phyloP scores from a whole-genome alignment of 1,139 yeast genomes.

The Kurtzmaniella quercitrusa region DNA sequence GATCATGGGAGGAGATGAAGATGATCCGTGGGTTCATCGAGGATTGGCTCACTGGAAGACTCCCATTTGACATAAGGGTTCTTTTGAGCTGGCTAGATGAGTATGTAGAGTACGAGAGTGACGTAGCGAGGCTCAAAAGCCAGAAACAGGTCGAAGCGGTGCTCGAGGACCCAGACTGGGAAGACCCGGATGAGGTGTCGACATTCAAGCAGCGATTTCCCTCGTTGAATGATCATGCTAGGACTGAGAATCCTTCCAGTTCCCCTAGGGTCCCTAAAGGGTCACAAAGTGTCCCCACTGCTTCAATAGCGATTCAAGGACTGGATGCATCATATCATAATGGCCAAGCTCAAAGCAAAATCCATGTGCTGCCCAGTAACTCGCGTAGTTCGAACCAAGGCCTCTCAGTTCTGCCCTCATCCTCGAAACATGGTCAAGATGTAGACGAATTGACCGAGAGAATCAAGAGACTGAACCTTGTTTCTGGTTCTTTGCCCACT shows the following conservation, averaged over 20 bases:
- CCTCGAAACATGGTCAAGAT: not conserved
- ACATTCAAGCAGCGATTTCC: constrained; percentile 11
- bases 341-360: not conserved
- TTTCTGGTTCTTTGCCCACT: not conserved
- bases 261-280: not conserved
- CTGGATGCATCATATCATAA: not conserved
- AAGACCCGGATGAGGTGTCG: constrained; percentile 6
- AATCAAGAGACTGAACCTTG: not conserved
- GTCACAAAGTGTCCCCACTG: not conserved
- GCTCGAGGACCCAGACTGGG: not conserved
- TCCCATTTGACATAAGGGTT: constrained; percentile 35
- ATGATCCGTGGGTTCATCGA: constrained; percentile 25
- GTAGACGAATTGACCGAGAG: not conserved
- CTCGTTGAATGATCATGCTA: constrained; percentile 6
- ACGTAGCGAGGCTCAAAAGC: constrained; percentile 9
- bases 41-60: constrained; percentile 26
- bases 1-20: constrained; percentile 18
- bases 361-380: not conserved
- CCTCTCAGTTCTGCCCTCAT: not conserved
- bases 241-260: not conserved
- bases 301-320: not conserved
- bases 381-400: not conserved
- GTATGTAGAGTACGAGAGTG: constrained; percentile 37
- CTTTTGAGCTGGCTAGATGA: constrained; percentile 38
- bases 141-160: not conserved